Evolutionary conservation across 352 stramenopile species (phyloP).

Genomic region (Poterioochromonas sp.): DNA sequence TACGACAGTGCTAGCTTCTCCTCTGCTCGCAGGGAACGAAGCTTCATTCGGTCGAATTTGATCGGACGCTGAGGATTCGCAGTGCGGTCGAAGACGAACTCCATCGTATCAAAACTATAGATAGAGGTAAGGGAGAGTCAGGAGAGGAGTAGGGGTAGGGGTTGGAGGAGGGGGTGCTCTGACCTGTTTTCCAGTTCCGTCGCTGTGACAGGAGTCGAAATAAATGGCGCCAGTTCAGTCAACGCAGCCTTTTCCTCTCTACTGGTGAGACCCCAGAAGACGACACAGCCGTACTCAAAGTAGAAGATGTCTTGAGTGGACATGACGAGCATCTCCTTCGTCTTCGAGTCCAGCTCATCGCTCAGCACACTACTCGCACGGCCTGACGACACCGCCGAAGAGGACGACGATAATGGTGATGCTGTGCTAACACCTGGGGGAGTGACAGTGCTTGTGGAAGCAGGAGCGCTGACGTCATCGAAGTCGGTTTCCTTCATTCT

Average conservation of each 20-base stretch:
- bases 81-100: constrained; percentile 1
- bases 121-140: background rate
- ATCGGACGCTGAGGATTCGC: constrained; percentile 16
- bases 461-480: background rate
- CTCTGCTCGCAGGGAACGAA: background rate
- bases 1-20: constrained; percentile 47
- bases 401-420: too few relatives aligned
- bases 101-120: constrained; percentile 22
- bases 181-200: background rate
- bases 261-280: constrained; percentile 1
- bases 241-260: constrained; percentile 7
- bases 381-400: too few relatives aligned
- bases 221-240: constrained; percentile 1
- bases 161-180: background rate
- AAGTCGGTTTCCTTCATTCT: background rate
- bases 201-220: background rate
- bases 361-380: background rate
- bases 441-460: background rate
- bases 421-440: too few relatives aligned
- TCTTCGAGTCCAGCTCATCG: background rate
- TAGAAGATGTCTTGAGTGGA: constrained; percentile 23
- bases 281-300: constrained; percentile 19
- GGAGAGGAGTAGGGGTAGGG: background rate
- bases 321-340: constrained; percentile 13
- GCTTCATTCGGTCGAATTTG: constrained; percentile 10